Base-by-base conservation (phyloP, 1,139 yeast genomes). In the Dujonia santamariae region DNA sequence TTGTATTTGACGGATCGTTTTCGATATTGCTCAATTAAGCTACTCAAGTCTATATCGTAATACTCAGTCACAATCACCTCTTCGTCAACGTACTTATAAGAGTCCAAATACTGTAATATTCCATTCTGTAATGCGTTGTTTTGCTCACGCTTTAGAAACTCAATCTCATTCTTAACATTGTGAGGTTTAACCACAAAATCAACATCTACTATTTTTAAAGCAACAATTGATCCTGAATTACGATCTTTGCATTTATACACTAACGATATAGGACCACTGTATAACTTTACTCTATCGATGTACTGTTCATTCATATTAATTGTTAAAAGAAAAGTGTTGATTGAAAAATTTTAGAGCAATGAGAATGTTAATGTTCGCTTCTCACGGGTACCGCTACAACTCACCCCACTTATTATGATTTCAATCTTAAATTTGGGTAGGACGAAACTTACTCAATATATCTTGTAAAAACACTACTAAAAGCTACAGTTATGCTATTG, bases 181-280 rank as follows among this genome's bases (percentile, higher is more conserved):
- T 69, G 75, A 6, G 75, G 75, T 24, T 63, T 60, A 19, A 54
- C 37, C 25, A 48, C 42, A 26, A 67, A 50, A 44, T 68, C 75
- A 30, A 48, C 44, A 44, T 68, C 75, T 17, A 67, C 67, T 9
- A 62, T 53, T 39, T 69, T 69, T 31, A 69, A 48, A 16, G 69
- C 67, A 15, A 63, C 63, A 7, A 32, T 16, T 7, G 28, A 11
- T 1, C 45, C 41, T 4, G 35, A 22, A 2, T 36, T 34, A 4
- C 20, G 24, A 22, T 54, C 55, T 9, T 32, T 45, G 6, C 61
- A 61, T 28, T 45, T 44, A 40, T 61, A 62, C 3, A 68, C 55
- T 25, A 57, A 58, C n/a, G 70, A 59, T 37, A 58, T 53, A 4
- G 63, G 69, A 8, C 72, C 72, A 18, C 54, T 47, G 41, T 63